Base-by-base conservation (phyloP, 1,284 basidiomycete genomes). In the Paramarasmius palmivorus region DNA sequence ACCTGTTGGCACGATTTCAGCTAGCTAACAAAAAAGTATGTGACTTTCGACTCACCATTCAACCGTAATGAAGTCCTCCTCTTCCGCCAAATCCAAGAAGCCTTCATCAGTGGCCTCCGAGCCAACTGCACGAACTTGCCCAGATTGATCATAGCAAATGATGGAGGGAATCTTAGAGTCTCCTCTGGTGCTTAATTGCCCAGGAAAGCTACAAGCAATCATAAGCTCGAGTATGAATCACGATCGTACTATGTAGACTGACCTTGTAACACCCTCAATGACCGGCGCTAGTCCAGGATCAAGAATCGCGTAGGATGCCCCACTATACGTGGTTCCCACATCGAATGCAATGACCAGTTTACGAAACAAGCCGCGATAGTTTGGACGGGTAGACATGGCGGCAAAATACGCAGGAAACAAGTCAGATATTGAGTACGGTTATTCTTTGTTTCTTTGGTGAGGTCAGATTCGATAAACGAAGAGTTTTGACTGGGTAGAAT, bases 81-180 rank as follows among this genome's bases (percentile, higher is more conserved):
- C 41, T 25, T 77, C 76, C 0, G 76, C 76, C 47, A 65, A 64
- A 17, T 75, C 68, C n/a, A 69, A 62, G 36, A 75, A 66, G 19
- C 66, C 69, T 32, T 78, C 75, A 17, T 68, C 65, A n/a, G 68
- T 61, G 0, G 80, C 78, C 58, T 84, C 81, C 8, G 82, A 80
- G 15, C 83, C 83, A 39, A 75, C 72, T 4, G 79, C 79, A 44
- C 71, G 65, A n/a, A 78, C 69, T 0, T 58, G 61, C 0, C 82
- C 81, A 6, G 67, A 55, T 15, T 61, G 59, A 57, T 78, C 75
- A 60, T 85, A 85, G 58, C 75, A 83, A 9, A 84, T 63, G 22
- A 83, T 68, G 0, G 80, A 77, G 4, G 82, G 83, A 22, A 84
- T 81, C 62, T 83, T 84, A 7, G 72, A 76, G 49, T 81, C 68